Base-by-base conservation (phyloP, 2,329 filamentous ascomycete genomes). In the Beauveria sp. region DNA sequence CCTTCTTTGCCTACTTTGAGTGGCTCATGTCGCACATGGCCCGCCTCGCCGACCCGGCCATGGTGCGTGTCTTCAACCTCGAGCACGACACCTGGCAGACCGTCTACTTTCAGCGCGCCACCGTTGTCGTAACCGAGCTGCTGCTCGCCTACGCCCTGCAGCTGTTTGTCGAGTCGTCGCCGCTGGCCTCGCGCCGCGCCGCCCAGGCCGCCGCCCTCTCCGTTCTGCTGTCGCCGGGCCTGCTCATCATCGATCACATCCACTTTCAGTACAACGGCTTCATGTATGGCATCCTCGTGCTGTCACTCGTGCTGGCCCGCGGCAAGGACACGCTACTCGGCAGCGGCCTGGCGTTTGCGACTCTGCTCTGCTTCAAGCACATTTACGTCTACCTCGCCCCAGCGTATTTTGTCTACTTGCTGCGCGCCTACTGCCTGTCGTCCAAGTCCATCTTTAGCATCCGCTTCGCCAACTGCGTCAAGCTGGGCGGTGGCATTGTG, bases 261-360 rank as follows among this genome's bases (percentile, higher is more conserved):
- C 92, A 97, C 74, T 99, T 99, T 74, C 94, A 99, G 79, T 99
- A 99, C 79, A 99, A 99, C 77, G 93, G 94, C 46, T 92, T 92
- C 76, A 85, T 99, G 76, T 99, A 97, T 72, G 94, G 94, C 43
- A 79, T 97, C 48, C 79, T 99, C 55, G 84, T 97, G 43, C 80
- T 93, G 59, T 97, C 94, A 2, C 81, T 99, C 53, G 89, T 96
- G 2, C 77, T 96, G 62, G 91, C 92, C 7, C 86, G 91, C 55
- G 85, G 87, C 67, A 85, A 84, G 69, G 88, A 88, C 3, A 89
- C 89, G 0, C 79, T 94, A 40, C 81, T 97, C 14, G 78, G 80
- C 51, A 94, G 92, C 67, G 94, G 92, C 0, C 77, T 96, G 2
- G 75, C 92, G 7, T 99, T 97, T 73, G 92, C 93, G 2, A 81